Conservation (phyloP, 495 filamentous ascomycete species). For the Xylaria curta region DNA sequence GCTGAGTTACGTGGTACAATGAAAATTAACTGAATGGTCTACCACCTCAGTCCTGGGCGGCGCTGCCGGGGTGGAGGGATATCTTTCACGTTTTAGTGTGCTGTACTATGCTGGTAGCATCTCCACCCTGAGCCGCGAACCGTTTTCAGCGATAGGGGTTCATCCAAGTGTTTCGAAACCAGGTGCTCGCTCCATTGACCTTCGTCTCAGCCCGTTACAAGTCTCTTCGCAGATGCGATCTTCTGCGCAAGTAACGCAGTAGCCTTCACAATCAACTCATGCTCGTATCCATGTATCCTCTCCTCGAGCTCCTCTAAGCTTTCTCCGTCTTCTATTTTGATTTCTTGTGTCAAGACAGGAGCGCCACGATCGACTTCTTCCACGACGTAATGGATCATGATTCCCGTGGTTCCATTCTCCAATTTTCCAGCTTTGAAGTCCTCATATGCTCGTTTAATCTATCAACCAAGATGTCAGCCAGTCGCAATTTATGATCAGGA, state of each 20-base stretch:
- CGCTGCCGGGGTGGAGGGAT: not conserved
- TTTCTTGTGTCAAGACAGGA: conserved; percentile 74
- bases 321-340: conserved; percentile 72
- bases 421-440: conserved; percentile 76
- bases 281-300: conserved; percentile 74
- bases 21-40: not conserved
- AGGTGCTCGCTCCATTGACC: not conserved
- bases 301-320: conserved; percentile 68
- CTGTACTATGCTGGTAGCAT: conserved; percentile 5
- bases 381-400: conserved; percentile 95
- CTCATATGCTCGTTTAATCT: conserved; percentile 78
- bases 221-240: conserved; percentile 52
- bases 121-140: not conserved
- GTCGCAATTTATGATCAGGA: not conserved
- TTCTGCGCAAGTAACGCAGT: conserved; percentile 60
- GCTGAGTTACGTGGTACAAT: not conserved
- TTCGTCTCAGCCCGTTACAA: conserved; percentile 40
- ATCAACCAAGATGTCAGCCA: conserved; percentile 11
- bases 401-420: conserved; percentile 72
- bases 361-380: conserved; percentile 81
- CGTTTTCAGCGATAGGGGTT: not conserved
- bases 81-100: conserved; percentile 1
- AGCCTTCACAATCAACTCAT: conserved; percentile 72
- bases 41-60: not conserved
- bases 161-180: conserved; percentile 3